Conservation (phyloP, 345 rosid genomes). For the Eucalyptus tenuipes region DNA sequence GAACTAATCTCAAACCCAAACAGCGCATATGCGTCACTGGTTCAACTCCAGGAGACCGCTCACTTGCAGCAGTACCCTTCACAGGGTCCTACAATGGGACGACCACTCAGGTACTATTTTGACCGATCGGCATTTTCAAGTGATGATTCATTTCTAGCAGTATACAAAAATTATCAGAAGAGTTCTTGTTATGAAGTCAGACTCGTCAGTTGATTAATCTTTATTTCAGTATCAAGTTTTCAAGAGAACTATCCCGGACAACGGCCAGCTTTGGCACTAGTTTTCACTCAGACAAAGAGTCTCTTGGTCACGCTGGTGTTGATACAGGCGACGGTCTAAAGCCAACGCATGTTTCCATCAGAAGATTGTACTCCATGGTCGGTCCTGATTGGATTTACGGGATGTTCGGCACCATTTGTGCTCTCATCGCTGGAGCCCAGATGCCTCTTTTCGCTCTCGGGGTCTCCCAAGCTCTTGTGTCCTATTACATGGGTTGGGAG, state of each 20-base stretch:
- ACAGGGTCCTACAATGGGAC: constrained; percentile 34
- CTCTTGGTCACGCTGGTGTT: constrained; percentile 23
- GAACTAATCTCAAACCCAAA: constrained; percentile 56
- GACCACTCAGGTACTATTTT: constrained; percentile 48
- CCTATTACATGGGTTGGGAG: constrained; percentile 79
- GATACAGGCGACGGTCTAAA: constrained; percentile 30
- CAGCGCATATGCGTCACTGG: constrained; percentile 60
- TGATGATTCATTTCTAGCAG: not conserved
- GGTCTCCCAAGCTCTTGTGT: constrained; percentile 80
- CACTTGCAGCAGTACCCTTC: constrained; percentile 55
- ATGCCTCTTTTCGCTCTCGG: constrained; percentile 98
- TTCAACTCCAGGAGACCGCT: constrained; percentile 75
- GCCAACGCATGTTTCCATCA: constrained; percentile 28
- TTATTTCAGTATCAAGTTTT: constrained; percentile 32
- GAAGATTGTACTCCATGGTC: constrained; percentile 70
- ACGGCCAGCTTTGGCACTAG: constrained; percentile 60
- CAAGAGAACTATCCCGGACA: constrained; percentile 58
- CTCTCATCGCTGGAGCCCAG: constrained; percentile 74
- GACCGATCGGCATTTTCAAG: no score
- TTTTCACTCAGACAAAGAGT: constrained; percentile 79
- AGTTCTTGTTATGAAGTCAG: not conserved
- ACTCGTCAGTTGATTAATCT: not conserved
- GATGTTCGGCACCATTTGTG: constrained; percentile 53
- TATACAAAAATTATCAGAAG: not conserved
- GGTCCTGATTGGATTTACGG: constrained; percentile 86